Evolutionary conservation across 169 alveolate genomes (phyloP).

Genomic region (Eimeria mitis): DNA sequence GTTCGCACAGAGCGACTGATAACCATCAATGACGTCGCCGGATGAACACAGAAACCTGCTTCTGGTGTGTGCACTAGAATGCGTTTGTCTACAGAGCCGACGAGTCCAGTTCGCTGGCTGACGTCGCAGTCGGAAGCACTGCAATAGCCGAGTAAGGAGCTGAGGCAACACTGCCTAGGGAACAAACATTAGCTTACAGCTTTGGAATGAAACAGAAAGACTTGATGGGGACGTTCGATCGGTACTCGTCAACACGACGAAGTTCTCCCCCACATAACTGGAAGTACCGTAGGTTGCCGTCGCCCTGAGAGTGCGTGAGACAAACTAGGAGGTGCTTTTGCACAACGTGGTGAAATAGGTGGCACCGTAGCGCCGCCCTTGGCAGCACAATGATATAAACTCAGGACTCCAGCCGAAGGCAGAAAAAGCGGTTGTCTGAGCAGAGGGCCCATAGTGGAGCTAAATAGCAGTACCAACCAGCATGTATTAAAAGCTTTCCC

Average conservation of each 20-base stretch:
- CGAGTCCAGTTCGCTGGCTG: neutral
- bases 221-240: conserved; percentile 81
- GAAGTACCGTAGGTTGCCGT: conserved; percentile 72
- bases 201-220: conserved; percentile 81
- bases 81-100: neutral
- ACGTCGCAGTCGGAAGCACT: neutral
- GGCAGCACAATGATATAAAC: neutral
- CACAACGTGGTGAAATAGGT: neutral
- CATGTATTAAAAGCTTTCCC: neutral
- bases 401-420: neutral
- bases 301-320: conserved; percentile 72
- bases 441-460: neutral
- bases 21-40: neutral
- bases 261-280: conserved; percentile 70
- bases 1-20: neutral
- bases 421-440: too few relatives aligned
- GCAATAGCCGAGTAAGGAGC: neutral
- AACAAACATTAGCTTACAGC: conserved; percentile 53
- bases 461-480: neutral
- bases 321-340: neutral
- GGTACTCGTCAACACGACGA: conserved; percentile 70
- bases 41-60: neutral
- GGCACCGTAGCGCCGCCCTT: neutral
- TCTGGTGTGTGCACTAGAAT: neutral
- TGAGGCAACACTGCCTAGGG: neutral